These are phyloP conservation scores for Excoecaria cochinchinensis DNA, from an alignment of 345 rosid species.

Conservation along the genomic window DNA sequence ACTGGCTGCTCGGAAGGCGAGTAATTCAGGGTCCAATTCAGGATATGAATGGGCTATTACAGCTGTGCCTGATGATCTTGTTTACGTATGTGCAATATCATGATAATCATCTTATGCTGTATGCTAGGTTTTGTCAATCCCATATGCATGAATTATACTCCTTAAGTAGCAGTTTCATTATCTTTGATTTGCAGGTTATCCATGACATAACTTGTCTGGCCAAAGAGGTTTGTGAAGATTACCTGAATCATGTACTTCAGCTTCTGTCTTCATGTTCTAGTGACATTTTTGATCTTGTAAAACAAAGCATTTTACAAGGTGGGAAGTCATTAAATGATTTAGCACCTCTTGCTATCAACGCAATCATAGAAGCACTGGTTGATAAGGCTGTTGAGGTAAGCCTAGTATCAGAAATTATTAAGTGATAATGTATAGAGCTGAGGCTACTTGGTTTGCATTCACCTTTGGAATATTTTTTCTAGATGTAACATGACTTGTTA, in stretches of 20 bases:
- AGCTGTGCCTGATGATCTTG: slow-evolving; percentile 73
- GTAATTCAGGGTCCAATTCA: slow-evolving; percentile 52
- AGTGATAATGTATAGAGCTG: not conserved
- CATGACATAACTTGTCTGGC: slow-evolving; percentile 71
- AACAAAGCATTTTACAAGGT: slow-evolving; percentile 70
- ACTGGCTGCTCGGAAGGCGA: slow-evolving; percentile 56
- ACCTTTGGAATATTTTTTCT: not conserved
- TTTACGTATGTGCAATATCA: slow-evolving; percentile 54
- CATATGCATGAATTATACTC: not conserved
- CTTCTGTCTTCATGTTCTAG: slow-evolving; percentile 70
- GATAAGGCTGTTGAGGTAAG: slow-evolving; percentile 91
- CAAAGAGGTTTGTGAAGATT: slow-evolving; percentile 64
- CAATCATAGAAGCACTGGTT: slow-evolving; percentile 65
- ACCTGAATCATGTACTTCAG: slow-evolving; percentile 53
- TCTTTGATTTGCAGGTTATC: slow-evolving; percentile 66
- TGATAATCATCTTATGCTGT: slow-evolving; percentile 18
- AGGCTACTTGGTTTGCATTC: slow-evolving; percentile 6
- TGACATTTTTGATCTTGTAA: slow-evolving; percentile 64
- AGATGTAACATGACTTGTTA: not conserved
- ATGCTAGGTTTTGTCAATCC: not conserved
- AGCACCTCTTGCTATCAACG: slow-evolving; percentile 48
- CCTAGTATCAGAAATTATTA: slow-evolving; percentile 9
- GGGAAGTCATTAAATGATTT: slow-evolving; percentile 59
- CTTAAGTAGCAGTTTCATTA: slow-evolving; percentile 12
- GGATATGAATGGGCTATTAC: slow-evolving; percentile 89